phyloP scores from a whole-genome alignment of 805 yeast species.

The Wickerhamiella alocasiicola region DNA sequence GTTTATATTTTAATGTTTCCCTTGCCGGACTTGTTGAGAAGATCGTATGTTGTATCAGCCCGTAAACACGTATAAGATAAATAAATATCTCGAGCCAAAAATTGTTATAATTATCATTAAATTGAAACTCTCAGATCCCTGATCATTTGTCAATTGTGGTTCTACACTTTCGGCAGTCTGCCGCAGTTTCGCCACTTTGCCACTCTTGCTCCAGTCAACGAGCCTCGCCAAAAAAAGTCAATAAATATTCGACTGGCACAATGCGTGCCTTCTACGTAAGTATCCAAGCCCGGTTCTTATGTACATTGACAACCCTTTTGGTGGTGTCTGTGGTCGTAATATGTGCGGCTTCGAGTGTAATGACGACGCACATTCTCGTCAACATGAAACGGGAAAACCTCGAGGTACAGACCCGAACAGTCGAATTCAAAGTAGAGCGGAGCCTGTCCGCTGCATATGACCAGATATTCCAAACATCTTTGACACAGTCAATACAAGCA shows the following conservation, averaged over 20 bases:
- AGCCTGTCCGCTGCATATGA: conserved; percentile 14
- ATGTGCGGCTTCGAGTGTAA: conserved; percentile 40
- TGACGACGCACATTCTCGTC: conserved; percentile 19
- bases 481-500: neutral
- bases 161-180: too few relatives aligned
- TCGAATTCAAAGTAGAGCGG: conserved; percentile 17
- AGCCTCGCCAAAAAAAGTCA: too few relatives aligned
- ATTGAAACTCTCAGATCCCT: too few relatives aligned
- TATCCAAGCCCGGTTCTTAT: conserved; percentile 7
- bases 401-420: conserved; percentile 18
- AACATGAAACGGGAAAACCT: conserved; percentile 29
- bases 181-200: too few relatives aligned
- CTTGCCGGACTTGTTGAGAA: too few relatives aligned
- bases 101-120: too few relatives aligned
- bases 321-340: conserved; percentile 38
- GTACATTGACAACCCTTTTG: conserved; percentile 3
- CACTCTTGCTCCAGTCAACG: too few relatives aligned
- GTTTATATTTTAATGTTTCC: too few relatives aligned
- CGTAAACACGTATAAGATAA: too few relatives aligned
- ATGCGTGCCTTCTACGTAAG: conserved; percentile 8
- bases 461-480: conserved; percentile 12
- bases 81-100: too few relatives aligned
- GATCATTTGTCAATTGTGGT: too few relatives aligned
- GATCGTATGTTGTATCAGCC: too few relatives aligned
- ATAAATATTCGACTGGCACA: neutral